A percentile compares a stretch with the other conserved stretches of the same genome.
These are phyloP conservation scores for Melampsora americana DNA, from an alignment of 1,284 basidiomycete species.

Conservation along the genomic window DNA sequence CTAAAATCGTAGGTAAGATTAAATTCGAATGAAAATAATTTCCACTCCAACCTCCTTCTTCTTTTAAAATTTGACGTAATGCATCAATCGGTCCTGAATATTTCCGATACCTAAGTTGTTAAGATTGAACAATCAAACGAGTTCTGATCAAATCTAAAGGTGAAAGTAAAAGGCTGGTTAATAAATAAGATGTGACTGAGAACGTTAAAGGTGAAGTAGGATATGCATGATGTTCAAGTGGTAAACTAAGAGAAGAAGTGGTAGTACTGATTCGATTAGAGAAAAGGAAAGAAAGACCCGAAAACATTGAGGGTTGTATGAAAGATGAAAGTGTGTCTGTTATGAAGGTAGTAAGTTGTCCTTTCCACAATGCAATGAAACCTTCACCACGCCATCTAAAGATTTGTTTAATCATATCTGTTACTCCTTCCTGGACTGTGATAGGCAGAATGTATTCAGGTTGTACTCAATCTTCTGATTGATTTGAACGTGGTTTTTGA, in stretches of 20 bases:
- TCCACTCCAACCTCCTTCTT: conserved; percentile 81
- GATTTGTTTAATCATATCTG: conserved; percentile 91
- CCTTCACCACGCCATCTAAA: conserved; percentile 79
- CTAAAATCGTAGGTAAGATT: conserved; percentile 79
- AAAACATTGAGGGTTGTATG: conserved; percentile 70
- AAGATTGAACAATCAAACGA: conserved; percentile 64
- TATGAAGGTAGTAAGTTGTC: conserved; percentile 73
- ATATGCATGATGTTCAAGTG: conserved; percentile 59
- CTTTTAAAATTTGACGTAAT: conserved; percentile 68
- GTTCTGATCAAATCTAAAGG: conserved; percentile 78
- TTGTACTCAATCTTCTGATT: conserved; percentile 59
- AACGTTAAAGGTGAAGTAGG: conserved; percentile 69
- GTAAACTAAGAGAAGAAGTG: conserved; percentile 63
- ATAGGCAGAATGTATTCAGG: conserved; percentile 82
- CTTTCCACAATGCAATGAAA: conserved; percentile 85
- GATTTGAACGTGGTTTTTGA: neutral
- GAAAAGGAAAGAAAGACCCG: conserved; percentile 58
- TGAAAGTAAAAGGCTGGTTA: conserved; percentile 67
- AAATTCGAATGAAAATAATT: conserved; percentile 81
- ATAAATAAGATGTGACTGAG: conserved; percentile 67
- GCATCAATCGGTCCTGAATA: conserved; percentile 75
- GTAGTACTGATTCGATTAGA: conserved; percentile 55
- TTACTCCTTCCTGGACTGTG: conserved; percentile 79
- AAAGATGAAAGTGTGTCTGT: conserved; percentile 66
- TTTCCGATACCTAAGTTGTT: conserved; percentile 58